Base-by-base conservation (phyloP, 768 basidiomycete genomes). In the Pleurotus salmoneostramineus region DNA sequence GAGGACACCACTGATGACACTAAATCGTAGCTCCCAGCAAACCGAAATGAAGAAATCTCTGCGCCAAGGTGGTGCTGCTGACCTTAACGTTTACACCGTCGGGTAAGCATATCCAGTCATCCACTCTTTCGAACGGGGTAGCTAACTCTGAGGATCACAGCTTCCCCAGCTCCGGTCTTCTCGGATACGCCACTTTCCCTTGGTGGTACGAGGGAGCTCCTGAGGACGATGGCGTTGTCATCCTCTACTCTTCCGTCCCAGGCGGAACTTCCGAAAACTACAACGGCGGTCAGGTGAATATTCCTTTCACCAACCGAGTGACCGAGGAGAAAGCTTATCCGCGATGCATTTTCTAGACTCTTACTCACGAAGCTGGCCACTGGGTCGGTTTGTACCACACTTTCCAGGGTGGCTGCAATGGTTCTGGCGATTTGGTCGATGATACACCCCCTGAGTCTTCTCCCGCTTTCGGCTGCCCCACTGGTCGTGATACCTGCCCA, bases 371-470 rank as follows among this genome's bases (percentile, higher is more conserved):
- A 59, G 69, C 68, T 31, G 71, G 74, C 10, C 74, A 74, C 63
- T 76, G 74, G 73, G 66, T 71, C 52, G 73, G 74, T 27, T 66
- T 74, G 3, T 74, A 72, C 62, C 74, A 74, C 63, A 74, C 73
- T 47, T 74, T 73, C 67, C 65, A 75, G 60, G 69, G 69, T 36
- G 69, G 71, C 40, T 73, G 68, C 69, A 56, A 36, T 47, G 65
- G 66, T 43, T 46, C 67, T 14, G 61, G 61, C 34, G 61, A 62
- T 35, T 17, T 35, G 15, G 58, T 64, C 51, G 64, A 63, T 7
- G 79, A 81, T 61, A 82, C 78, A 1, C 80, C 80, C 11, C 65
- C 78, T 17, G 81, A 82, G 66, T 64, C 74, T 1, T 72, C 68
- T 15, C 57, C 77, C 54, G 77, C 77, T 11, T 73, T 58, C 37